phyloP scores from a whole-genome alignment of 225 moss, liverwort and hornwort species.

The Pseudisothecium myosuroides region DNA sequence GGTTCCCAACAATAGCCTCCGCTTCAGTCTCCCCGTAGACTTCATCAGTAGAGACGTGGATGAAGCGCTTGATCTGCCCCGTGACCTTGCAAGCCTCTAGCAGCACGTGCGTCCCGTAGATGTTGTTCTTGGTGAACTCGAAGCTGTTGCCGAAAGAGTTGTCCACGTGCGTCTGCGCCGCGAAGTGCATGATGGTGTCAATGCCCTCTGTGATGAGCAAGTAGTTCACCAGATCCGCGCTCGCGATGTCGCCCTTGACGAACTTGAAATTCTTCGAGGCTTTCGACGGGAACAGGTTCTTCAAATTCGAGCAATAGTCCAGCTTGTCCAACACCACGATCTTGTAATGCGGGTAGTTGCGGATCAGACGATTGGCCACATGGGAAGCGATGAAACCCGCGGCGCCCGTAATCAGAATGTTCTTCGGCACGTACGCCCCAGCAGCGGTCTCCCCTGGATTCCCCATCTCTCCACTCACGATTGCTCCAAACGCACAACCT shows the following conservation, averaged over 20 bases:
- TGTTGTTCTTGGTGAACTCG: slow-evolving; percentile 46
- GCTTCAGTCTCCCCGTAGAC: slow-evolving; percentile 39
- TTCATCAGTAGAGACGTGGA: slow-evolving; percentile 40
- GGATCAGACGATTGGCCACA: slow-evolving; percentile 35
- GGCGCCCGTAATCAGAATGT: slow-evolving; percentile 37
- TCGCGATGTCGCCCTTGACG: slow-evolving; percentile 33
- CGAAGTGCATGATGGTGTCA: slow-evolving; percentile 47
- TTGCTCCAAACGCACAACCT: background rate
- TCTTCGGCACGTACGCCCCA: slow-evolving; percentile 24
- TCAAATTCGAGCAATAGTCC: slow-evolving; percentile 41
- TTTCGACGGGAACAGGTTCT: slow-evolving; percentile 28
- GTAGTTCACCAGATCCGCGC: slow-evolving; percentile 43
- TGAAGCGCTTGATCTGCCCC: slow-evolving; percentile 35
- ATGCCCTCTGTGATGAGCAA: slow-evolving; percentile 33
- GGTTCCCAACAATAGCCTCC: slow-evolving; percentile 35
- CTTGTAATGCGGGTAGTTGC: slow-evolving; percentile 36
- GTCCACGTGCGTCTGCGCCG: slow-evolving; percentile 43
- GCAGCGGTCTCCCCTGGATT: background rate
- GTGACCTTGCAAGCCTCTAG: slow-evolving; percentile 40
- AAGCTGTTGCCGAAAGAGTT: slow-evolving; percentile 44
- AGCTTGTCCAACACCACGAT: slow-evolving; percentile 44
- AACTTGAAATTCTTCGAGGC: slow-evolving; percentile 39
- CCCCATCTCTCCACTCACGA: background rate
- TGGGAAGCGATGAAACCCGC: slow-evolving; percentile 42
- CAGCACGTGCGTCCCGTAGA: slow-evolving; percentile 31